Conservation (phyloP, 2,329 filamentous ascomycete genomes). For the Calonectria montana region DNA sequence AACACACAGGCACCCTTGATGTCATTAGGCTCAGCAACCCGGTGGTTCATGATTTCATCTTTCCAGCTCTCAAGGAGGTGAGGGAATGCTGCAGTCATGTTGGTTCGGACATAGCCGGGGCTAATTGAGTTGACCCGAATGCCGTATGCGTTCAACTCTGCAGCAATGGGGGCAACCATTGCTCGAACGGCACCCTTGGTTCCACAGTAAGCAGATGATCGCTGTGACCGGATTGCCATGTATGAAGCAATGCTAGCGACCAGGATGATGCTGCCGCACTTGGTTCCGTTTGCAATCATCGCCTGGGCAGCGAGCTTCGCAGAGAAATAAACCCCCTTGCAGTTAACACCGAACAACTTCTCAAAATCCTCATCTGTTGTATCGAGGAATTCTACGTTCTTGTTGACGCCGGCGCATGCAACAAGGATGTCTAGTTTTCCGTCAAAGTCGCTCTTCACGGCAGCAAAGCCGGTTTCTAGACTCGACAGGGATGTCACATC, state of each 20-base stretch:
- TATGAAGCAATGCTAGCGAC: slow-evolving; percentile 65
- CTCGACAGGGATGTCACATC: slow-evolving; percentile 57
- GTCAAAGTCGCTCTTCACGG: slow-evolving; percentile 55
- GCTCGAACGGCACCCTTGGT: slow-evolving; percentile 41
- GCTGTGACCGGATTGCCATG: slow-evolving; percentile 61
- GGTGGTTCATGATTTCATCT: slow-evolving; percentile 59
- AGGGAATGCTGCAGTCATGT: slow-evolving; percentile 57
- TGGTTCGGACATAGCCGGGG: slow-evolving; percentile 56
- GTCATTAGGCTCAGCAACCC: slow-evolving; percentile 61
- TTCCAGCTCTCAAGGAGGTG: slow-evolving; percentile 61
- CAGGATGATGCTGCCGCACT: slow-evolving; percentile 63
- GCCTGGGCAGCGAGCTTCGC: slow-evolving; percentile 61
- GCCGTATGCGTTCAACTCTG: slow-evolving; percentile 48
- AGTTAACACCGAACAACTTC: slow-evolving; percentile 72
- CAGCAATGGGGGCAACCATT: slow-evolving; percentile 41
- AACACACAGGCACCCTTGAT: slow-evolving; percentile 62
- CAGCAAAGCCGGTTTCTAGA: slow-evolving; percentile 62
- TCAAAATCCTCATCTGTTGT: slow-evolving; percentile 74
- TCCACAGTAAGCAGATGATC: slow-evolving; percentile 49
- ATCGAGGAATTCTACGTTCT: slow-evolving; percentile 68
- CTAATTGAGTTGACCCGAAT: slow-evolving; percentile 61
- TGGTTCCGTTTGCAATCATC: slow-evolving; percentile 63
- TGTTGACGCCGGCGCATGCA: slow-evolving; percentile 69
- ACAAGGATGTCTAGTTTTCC: slow-evolving; percentile 66
- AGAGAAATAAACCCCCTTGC: slow-evolving; percentile 72